Conservation (phyloP, 805 yeast genomes). For the Hemisphaericaspora nanyangensis region DNA sequence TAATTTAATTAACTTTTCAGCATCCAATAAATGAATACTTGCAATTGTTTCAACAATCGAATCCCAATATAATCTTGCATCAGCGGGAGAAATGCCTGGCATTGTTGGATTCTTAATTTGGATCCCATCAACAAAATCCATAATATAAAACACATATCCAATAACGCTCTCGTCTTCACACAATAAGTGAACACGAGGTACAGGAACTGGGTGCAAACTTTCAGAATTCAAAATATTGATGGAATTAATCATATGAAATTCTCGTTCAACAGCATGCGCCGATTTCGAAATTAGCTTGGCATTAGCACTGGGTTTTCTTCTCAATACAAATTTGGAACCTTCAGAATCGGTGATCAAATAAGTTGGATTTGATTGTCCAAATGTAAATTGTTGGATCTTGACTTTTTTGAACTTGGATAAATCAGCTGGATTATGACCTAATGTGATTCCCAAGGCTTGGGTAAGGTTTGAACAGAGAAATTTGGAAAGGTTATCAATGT, state of each 20-base stretch:
- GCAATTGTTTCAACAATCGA: conserved; percentile 46
- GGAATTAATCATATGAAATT: conserved; percentile 47
- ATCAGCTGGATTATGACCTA: conserved; percentile 21
- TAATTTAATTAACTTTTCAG: conserved; percentile 34
- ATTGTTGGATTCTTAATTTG: conserved; percentile 53
- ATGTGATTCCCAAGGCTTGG: conserved; percentile 12
- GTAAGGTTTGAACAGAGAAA: conserved; percentile 18
- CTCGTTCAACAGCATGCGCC: conserved; percentile 64
- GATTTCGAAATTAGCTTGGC: conserved; percentile 47
- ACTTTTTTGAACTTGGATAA: conserved; percentile 22
- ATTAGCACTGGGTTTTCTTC: conserved; percentile 55
- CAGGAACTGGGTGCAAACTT: conserved; percentile 38
- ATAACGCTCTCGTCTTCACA: conserved; percentile 55
- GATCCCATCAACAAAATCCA: conserved; percentile 57
- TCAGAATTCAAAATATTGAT: conserved; percentile 23
- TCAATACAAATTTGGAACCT: conserved; percentile 42
- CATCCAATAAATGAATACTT: conserved; percentile 48
- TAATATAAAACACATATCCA: conserved; percentile 56
- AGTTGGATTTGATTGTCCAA: conserved; percentile 66
- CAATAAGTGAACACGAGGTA: conserved; percentile 48
- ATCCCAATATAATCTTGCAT: conserved; percentile 38
- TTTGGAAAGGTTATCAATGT: conserved; percentile 18
- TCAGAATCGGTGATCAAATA: conserved; percentile 40
- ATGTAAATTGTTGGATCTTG: conserved; percentile 48
- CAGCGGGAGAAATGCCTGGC: conserved; percentile 25